phyloP scores from a whole-genome alignment of 805 yeast genomes.

The Yarrowia sp. region DNA sequence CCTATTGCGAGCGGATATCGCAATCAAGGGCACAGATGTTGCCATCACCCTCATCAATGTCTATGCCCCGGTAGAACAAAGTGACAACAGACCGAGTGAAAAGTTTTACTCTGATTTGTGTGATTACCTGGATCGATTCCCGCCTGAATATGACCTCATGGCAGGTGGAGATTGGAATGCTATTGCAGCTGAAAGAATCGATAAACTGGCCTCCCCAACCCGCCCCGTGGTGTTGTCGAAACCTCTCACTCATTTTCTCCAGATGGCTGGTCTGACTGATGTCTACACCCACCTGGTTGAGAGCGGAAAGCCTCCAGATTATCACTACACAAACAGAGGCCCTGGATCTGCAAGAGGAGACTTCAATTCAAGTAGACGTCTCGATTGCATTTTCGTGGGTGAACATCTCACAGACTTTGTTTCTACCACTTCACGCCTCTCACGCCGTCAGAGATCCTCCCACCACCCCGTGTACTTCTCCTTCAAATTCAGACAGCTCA shows the following conservation, averaged over 20 bases:
- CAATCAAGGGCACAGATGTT: background rate
- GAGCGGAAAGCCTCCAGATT: background rate
- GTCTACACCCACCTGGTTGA: background rate
- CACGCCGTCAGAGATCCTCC: background rate
- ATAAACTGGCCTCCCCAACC: background rate
- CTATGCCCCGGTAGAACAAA: background rate
- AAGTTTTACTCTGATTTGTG: background rate
- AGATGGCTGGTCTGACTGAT: background rate
- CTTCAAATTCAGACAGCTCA: background rate
- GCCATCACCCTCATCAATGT: background rate
- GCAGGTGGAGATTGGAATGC: background rate
- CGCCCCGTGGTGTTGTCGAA: background rate
- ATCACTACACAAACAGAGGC: background rate
- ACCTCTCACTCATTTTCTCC: background rate
- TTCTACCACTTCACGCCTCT: background rate
- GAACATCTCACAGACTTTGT: background rate
- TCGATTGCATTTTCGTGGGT: background rate
- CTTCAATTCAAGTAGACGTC: background rate
- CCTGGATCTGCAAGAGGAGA: background rate
- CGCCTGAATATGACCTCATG: background rate
- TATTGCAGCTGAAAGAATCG: background rate
- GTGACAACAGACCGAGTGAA: background rate
- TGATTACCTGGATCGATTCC: background rate
- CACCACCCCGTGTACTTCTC: background rate
- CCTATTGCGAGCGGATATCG: background rate